Evolutionary conservation across 176 grass and related monocot genomes (phyloP), one percentile per base, ranked within the genome.

Genomic region (Miscanthus lutarioriparius): DNA sequence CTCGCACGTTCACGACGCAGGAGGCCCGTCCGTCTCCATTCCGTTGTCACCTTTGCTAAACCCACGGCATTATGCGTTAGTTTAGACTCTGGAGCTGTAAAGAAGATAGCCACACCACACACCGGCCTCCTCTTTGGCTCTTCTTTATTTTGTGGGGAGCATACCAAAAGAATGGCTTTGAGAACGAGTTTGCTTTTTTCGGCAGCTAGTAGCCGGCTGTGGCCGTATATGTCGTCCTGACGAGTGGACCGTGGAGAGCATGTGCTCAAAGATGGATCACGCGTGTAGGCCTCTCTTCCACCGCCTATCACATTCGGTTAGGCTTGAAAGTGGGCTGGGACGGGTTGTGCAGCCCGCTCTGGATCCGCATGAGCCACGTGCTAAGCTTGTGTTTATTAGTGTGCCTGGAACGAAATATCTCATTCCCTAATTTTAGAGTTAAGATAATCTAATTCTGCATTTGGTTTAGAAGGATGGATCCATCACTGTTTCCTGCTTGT

Each of bases 61-160:
- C 47, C 47, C 83, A 59, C 74, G 12, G 73, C 47, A 54, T 37
- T 66, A 22, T 65, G 71, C 70, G 19, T 19, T 75, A 17, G 70
- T 49, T 74, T 7, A 32, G 8, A 2, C 81, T 88, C 84, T 88
- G 81, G 75, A 37, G 87, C 81, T 88, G 87, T 43, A 88, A 88
- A 88, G 87, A 47, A 58, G 62, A n/a, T 7, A 4, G 35, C 43
- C 16, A 43, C 37, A 27, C 43, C 16, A 43, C 37, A 27, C 13
- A 15, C 26, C 71, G 43, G 72, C 72, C 14, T 17, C 41, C 35
- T 74, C 35, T 64, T 64, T 51, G 8, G 30, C 45, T 20, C 27
- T 67, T 77, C 33, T 77, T 62, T 76, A 35, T 15, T 15, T 62
- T 32, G 75, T 64, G 41, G 15, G 74, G 16, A 35, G 30, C 72